phyloP scores from a whole-genome alignment of 1,284 basidiomycete genomes.

The Hemileia vastatrix region DNA sequence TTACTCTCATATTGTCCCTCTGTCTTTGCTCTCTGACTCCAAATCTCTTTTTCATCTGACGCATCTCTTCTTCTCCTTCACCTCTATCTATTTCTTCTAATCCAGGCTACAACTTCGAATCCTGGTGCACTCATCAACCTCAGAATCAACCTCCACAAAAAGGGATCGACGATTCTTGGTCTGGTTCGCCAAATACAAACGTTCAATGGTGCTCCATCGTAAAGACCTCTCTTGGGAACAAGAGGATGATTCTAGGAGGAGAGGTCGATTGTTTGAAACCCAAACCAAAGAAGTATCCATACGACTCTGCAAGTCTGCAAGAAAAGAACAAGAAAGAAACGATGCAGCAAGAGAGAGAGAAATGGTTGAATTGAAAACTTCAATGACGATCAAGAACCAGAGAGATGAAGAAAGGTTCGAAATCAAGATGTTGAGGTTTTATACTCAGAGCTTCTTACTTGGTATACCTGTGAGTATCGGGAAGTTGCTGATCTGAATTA shows the following conservation, averaged over 20 bases:
- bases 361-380: slow-evolving; percentile 89
- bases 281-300: slow-evolving; percentile 11
- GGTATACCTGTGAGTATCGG: slow-evolving; percentile 78
- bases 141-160: slow-evolving; percentile 28
- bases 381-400: slow-evolving; percentile 60
- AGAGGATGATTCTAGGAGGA: slow-evolving; percentile 76
- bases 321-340: slow-evolving; percentile 26
- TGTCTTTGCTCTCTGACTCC: slow-evolving; percentile 54
- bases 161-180: slow-evolving; percentile 55
- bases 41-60: slow-evolving; percentile 50
- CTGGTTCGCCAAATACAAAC: slow-evolving; percentile 82
- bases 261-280: slow-evolving; percentile 77
- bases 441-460: slow-evolving; percentile 86
- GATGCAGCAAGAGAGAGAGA: no score
- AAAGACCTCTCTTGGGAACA: slow-evolving; percentile 71
- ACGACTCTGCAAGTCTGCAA: slow-evolving; percentile 5
- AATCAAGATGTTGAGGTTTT: slow-evolving; percentile 85
- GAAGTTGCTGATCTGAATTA: no score
- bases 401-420: slow-evolving; percentile 62
- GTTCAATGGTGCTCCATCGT: slow-evolving; percentile 92
- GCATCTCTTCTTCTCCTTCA: not conserved
- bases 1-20: slow-evolving; percentile 53
- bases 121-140: slow-evolving; percentile 59
- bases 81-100: slow-evolving; percentile 29
- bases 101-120: slow-evolving; percentile 71